Conservation (phyloP, 257 asterid species). For the Craterostigma plantagineum region DNA sequence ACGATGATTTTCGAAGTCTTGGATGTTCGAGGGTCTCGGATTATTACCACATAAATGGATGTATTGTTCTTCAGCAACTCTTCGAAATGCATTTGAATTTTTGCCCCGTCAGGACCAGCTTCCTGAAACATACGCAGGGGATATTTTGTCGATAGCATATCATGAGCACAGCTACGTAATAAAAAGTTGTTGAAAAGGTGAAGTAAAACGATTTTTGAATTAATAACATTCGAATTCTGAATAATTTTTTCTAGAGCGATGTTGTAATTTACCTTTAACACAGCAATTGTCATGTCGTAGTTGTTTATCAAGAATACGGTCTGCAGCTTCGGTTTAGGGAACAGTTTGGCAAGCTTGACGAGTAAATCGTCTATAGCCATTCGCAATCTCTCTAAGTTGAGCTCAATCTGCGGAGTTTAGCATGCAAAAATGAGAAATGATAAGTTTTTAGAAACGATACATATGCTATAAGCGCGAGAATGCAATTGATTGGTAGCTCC, state of each 20-base stretch:
- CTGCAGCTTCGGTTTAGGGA: constrained; percentile 62
- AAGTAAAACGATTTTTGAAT: not conserved
- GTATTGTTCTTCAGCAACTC: constrained; percentile 80
- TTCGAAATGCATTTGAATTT: constrained; percentile 79
- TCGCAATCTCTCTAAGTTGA: constrained; percentile 86
- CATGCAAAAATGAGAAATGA: constrained; percentile 3
- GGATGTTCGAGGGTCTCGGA: not conserved
- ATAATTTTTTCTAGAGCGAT: constrained; percentile 2
- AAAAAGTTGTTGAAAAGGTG: not conserved
- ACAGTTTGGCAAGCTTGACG: constrained; percentile 69
- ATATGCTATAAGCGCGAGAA: not conserved
- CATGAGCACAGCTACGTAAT: no score
- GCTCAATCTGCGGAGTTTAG: constrained; percentile 52
- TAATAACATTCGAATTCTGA: constrained; percentile 1
- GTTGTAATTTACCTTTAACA: constrained; percentile 53
- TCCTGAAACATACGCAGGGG: constrained; percentile 41
- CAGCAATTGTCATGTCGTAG: constrained; percentile 92
- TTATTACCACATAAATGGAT: constrained; percentile 62
- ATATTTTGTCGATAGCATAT: no score
- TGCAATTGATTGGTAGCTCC: not conserved
- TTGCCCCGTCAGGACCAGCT: constrained; percentile 94
- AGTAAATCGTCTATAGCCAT: constrained; percentile 94
- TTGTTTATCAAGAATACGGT: constrained; percentile 86
- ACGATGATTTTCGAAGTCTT: not conserved
- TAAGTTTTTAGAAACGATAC: not conserved